A percentile compares a stretch with the other conserved stretches of the same genome.
Evolutionary conservation across 768 basidiomycete species (phyloP).

Genomic region (Hygrophorus pudorinus): DNA sequence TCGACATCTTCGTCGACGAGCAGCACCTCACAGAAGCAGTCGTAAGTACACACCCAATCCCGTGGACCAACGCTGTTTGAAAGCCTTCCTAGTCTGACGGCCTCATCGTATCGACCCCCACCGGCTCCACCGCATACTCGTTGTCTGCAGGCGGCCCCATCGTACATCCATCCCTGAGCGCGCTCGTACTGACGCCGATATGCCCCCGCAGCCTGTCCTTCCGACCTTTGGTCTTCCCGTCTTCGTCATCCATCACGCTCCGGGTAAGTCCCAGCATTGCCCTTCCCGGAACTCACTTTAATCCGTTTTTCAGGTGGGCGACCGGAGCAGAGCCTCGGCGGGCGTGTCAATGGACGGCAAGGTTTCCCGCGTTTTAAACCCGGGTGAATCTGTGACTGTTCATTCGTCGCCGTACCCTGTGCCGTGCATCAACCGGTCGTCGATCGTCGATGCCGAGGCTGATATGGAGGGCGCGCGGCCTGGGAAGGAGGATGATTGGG

Average conservation of each 20-base stretch:
- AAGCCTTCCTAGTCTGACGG: slow-evolving; percentile 66
- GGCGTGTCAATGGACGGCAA: slow-evolving; percentile 93
- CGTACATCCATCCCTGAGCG: slow-evolving; percentile 85
- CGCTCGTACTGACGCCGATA: slow-evolving; percentile 90
- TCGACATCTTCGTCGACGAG: slow-evolving; percentile 89
- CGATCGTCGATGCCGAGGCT: slow-evolving; percentile 45
- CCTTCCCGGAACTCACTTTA: neutral
- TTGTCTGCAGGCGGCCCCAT: slow-evolving; percentile 94
- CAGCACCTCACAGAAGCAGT: slow-evolving; percentile 95
- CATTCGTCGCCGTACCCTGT: slow-evolving; percentile 83
- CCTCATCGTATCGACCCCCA: slow-evolving; percentile 89
- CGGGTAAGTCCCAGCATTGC: slow-evolving; percentile 36
- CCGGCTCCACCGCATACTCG: slow-evolving; percentile 94
- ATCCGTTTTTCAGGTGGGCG: slow-evolving; percentile 52
- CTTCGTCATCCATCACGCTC: slow-evolving; percentile 64
- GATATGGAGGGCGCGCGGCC: slow-evolving; percentile 59
- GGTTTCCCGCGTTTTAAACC: slow-evolving; percentile 68
- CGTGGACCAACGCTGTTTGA: slow-evolving; percentile 4
- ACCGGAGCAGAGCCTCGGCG: slow-evolving; percentile 74
- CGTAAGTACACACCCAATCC: slow-evolving; percentile 36
- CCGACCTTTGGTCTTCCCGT: slow-evolving; percentile 84
- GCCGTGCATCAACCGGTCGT: slow-evolving; percentile 85
- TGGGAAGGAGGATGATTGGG: slow-evolving; percentile 89
- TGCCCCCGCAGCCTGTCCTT: slow-evolving; percentile 90
- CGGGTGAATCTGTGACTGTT: slow-evolving; percentile 80